Evolutionary conservation across 495 filamentous ascomycete genomes (phyloP).

Genomic region (Hypoxylon cercidicola): DNA sequence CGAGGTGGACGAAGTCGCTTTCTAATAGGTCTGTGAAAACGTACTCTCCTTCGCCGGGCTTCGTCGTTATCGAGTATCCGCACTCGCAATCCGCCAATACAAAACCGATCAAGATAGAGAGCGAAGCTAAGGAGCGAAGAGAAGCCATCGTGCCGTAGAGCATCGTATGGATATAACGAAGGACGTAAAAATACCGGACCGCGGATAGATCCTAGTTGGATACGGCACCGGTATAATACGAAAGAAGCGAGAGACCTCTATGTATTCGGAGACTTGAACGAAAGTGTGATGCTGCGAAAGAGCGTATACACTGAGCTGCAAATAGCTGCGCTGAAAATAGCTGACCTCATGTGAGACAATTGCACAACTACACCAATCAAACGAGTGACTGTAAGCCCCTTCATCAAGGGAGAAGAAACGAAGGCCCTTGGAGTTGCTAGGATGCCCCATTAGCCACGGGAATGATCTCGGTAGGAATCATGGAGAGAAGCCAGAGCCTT

Average conservation of each 20-base stretch:
- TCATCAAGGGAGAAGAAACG: not conserved
- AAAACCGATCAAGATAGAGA: slow-evolving; percentile 27
- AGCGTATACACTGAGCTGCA: slow-evolving; percentile 8
- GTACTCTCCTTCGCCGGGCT: slow-evolving; percentile 50
- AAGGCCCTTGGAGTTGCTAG: slow-evolving; percentile 4
- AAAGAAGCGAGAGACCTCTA: not conserved
- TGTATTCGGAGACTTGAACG: slow-evolving; percentile 8
- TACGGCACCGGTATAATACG: slow-evolving; percentile 1
- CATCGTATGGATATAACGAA: not conserved
- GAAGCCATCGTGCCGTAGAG: slow-evolving; percentile 28
- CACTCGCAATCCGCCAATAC: slow-evolving; percentile 72
- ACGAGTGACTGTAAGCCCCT: slow-evolving; percentile 17
- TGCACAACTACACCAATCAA: slow-evolving; percentile 6
- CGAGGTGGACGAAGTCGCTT: slow-evolving; percentile 71
- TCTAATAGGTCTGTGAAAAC: slow-evolving; percentile 76
- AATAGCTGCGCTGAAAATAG: too few species aligned
- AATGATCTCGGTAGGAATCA: not conserved
- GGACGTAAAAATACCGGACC: too few species aligned
- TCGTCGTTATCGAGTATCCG: slow-evolving; percentile 63
- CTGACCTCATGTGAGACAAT: slow-evolving; percentile 18
- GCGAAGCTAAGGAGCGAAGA: slow-evolving; percentile 22
- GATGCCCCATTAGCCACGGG: not conserved
- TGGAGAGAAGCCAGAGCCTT: not conserved
- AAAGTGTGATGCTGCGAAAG: slow-evolving; percentile 8
- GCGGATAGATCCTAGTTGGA: not conserved